A percentile compares a stretch with the other conserved stretches of the same genome.
These are phyloP conservation scores for Elaeis guineensis DNA, from an alignment of 176 grass and related monocot species.

Conservation along the genomic window DNA sequence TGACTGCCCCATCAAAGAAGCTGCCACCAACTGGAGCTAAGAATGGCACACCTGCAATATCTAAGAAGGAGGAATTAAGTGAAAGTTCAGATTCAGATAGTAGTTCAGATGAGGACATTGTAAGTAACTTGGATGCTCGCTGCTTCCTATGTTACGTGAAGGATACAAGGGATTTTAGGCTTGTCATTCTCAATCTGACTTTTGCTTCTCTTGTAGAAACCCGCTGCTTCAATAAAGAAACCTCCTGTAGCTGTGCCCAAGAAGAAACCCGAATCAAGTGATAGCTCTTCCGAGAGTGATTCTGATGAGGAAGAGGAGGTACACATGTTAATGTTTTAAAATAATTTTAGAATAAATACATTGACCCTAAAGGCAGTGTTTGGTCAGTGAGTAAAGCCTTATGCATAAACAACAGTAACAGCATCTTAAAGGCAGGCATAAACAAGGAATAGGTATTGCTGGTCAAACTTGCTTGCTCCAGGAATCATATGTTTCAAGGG, in stretches of 20 bases:
- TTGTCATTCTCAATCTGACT: too few relatives aligned
- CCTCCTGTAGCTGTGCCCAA: background rate
- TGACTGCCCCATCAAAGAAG: background rate
- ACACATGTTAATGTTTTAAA: background rate
- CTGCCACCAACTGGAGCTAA: background rate
- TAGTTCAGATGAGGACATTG: conserved; percentile 5
- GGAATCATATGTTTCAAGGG: too few relatives aligned
- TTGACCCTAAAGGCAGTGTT: too few relatives aligned
- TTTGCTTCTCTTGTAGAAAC: conserved; percentile 19
- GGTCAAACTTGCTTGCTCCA: too few relatives aligned
- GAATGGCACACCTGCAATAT: background rate
- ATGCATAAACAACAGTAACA: too few relatives aligned
- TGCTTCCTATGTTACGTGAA: too few relatives aligned
- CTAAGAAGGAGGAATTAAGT: conserved; percentile 12
- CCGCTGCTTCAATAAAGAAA: conserved; percentile 19
- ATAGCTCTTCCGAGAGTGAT: conserved; percentile 30
- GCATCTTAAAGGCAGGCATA: too few relatives aligned
- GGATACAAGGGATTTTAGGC: too few relatives aligned
- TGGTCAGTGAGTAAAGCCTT: too few relatives aligned
- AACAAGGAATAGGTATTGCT: too few relatives aligned
- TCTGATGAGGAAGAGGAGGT: conserved; percentile 37
- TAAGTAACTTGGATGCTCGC: background rate
- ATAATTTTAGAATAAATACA: too few relatives aligned
- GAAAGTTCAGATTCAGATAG: conserved; percentile 12
- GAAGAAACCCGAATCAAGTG: conserved; percentile 19